phyloP scores from a whole-genome alignment of 108 stramenopile species.

The Aurantiochytrium sp. region DNA sequence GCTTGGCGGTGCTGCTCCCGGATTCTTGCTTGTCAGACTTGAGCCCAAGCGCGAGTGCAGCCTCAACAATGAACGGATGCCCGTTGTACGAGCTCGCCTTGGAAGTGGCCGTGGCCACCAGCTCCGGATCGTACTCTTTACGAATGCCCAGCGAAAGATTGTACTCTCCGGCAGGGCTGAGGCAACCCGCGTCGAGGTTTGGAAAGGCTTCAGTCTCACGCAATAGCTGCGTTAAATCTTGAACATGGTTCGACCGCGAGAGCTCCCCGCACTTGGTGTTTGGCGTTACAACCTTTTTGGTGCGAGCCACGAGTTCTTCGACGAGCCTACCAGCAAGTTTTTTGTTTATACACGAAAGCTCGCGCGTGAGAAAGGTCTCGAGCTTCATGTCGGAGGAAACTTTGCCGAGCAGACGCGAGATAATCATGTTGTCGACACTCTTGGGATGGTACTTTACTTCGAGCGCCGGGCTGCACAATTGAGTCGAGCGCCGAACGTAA shows the following conservation, averaged over 20 bases:
- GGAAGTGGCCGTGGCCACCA: slow-evolving; percentile 68
- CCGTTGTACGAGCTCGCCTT: slow-evolving; percentile 74
- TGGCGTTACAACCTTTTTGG: slow-evolving; percentile 48
- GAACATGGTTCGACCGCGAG: slow-evolving; percentile 58
- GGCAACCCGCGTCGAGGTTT: slow-evolving; percentile 76
- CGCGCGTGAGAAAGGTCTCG: slow-evolving; percentile 60
- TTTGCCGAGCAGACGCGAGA: slow-evolving; percentile 74
- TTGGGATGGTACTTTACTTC: slow-evolving; percentile 88
- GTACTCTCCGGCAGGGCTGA: slow-evolving; percentile 89
- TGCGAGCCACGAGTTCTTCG: slow-evolving; percentile 21
- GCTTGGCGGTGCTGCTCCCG: slow-evolving; percentile 30
- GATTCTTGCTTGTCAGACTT: slow-evolving; percentile 43
- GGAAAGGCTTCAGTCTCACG: slow-evolving; percentile 66
- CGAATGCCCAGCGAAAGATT: slow-evolving; percentile 88
- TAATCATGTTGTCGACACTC: slow-evolving; percentile 81
- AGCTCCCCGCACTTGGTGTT: neutral
- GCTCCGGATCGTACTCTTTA: slow-evolving; percentile 78
- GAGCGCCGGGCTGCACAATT: slow-evolving; percentile 76
- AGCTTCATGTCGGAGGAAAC: slow-evolving; percentile 49
- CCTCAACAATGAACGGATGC: slow-evolving; percentile 92
- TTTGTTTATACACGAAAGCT: slow-evolving; percentile 60
- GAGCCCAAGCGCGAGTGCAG: slow-evolving; percentile 86
- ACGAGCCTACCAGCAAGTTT: slow-evolving; percentile 58
- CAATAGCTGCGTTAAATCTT: slow-evolving; percentile 65
- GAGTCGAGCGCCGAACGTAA: slow-evolving; percentile 51